Evolutionary conservation across 2,329 filamentous ascomycete genomes (phyloP).

Genomic region (Leptodontidium sp.): DNA sequence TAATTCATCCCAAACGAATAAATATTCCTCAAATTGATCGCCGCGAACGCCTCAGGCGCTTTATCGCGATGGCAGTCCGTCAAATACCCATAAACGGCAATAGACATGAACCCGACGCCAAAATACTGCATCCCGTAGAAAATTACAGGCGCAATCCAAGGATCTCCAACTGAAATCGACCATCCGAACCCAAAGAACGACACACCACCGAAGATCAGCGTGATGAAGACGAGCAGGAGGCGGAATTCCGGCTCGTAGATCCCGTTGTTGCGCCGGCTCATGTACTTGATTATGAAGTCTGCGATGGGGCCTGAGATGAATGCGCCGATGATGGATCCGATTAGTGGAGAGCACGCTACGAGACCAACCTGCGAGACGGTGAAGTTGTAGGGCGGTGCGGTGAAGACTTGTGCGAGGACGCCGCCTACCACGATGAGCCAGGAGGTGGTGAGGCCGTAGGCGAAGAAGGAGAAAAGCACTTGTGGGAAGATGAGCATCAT

Average conservation of each 20-base stretch:
- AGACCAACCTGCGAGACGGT: conserved; percentile 53
- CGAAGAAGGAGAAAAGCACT: conserved; percentile 35
- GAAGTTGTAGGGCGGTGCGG: conserved; percentile 55
- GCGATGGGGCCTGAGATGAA: conserved; percentile 49
- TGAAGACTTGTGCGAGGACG: conserved; percentile 57
- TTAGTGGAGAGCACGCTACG: conserved; percentile 51
- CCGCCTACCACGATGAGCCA: conserved; percentile 34
- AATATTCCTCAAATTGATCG: conserved; percentile 52
- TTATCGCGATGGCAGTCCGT: conserved; percentile 52
- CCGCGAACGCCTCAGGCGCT: conserved; percentile 52
- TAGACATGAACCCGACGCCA: conserved; percentile 49
- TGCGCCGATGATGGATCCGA: conserved; percentile 50
- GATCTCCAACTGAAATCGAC: conserved; percentile 36
- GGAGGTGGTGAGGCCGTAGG: conserved; percentile 30
- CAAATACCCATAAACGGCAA: conserved; percentile 48
- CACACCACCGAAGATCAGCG: conserved; percentile 44
- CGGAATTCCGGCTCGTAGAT: conserved; percentile 50
- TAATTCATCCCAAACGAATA: conserved; percentile 46
- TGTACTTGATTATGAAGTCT: conserved; percentile 43
- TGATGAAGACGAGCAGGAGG: conserved; percentile 41
- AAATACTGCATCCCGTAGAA: conserved; percentile 46
- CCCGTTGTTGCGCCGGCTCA: conserved; percentile 58
- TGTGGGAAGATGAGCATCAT: conserved; percentile 43
- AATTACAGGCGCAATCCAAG: conserved; percentile 45
- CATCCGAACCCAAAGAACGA: conserved; percentile 53